Conservation (phyloP, 2,329 filamentous ascomycete species). For the Colletotrichum sansevieriae region DNA sequence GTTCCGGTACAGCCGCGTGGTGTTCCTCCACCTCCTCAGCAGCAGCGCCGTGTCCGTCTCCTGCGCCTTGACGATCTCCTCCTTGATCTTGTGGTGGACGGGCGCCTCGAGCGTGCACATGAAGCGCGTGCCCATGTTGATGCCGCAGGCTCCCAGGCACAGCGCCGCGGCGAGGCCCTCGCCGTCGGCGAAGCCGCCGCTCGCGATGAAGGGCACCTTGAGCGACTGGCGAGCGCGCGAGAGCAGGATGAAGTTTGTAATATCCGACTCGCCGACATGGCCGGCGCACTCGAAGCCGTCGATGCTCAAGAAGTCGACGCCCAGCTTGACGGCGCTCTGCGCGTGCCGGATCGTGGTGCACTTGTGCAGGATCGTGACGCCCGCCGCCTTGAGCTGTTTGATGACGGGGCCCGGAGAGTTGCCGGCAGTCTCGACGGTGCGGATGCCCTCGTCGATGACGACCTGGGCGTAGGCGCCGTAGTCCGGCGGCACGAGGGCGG, state of each 20-base stretch:
- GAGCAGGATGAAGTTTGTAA: slow-evolving; percentile 91
- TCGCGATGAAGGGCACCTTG: slow-evolving; percentile 91
- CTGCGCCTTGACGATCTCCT: slow-evolving; percentile 87
- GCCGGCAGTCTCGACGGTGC: slow-evolving; percentile 92
- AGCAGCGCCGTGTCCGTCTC: slow-evolving; percentile 94
- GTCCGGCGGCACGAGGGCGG: slow-evolving; percentile 89
- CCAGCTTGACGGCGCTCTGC: slow-evolving; percentile 89
- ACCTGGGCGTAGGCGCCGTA: slow-evolving; percentile 93
- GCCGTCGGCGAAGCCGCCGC: slow-evolving; percentile 94
- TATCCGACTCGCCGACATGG: slow-evolving; percentile 88
- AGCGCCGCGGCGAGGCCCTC: slow-evolving; percentile 92
- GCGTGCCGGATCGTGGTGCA: slow-evolving; percentile 97
- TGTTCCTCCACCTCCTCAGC: slow-evolving; percentile 93
- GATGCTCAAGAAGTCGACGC: slow-evolving; percentile 96
- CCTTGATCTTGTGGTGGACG: slow-evolving; percentile 93
- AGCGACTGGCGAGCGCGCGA: slow-evolving; percentile 87
- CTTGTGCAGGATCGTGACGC: slow-evolving; percentile 90
- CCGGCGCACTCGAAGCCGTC: slow-evolving; percentile 98
- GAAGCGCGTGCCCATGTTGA: slow-evolving; percentile 99
- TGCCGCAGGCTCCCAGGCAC: slow-evolving; percentile 88
- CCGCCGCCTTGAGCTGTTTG: slow-evolving; percentile 83
- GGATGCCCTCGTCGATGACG: slow-evolving; percentile 92
- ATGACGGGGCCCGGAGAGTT: slow-evolving; percentile 93
- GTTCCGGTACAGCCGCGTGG: slow-evolving; percentile 88
- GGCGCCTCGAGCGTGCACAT: slow-evolving; percentile 96